Base-by-base conservation (phyloP, 495 filamentous ascomycete species). In the Daldinia childiae region DNA sequence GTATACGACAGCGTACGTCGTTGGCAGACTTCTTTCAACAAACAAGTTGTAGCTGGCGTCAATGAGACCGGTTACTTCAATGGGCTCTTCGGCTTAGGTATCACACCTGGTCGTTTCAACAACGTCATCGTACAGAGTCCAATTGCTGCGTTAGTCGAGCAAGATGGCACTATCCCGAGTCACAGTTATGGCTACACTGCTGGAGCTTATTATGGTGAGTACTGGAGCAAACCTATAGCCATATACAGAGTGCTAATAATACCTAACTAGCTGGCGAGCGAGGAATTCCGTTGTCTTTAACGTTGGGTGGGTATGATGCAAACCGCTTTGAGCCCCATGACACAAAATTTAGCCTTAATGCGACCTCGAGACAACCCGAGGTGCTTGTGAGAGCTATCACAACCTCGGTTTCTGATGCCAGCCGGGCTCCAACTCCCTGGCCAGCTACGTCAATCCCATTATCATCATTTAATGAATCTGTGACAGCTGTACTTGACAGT, bases 121-220 rank as follows among this genome's bases (percentile, higher is more conserved):
- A 48, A 71, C 27, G 79, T 79, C 43, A 62, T 81, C n/a, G 76
- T 68, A n/a, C 69, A 78, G 39, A 75, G 73, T 32, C 76, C 78
- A 11, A 66, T 79, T 30, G 71, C 83, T 3, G 78, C 82, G 29
- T 72, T 90, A 45, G 84, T 86, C 36, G 78, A 87, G 58, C 77
- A 82, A 43, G 77, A 81, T 57, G 85, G 85, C 30, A 67, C 65
- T 1, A 88, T 90, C 61, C 86, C 88, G 27, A 90, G 87, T 58
- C 81, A 89, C 48, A 88, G 84, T 68, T 91, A 89, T 72, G 89
- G 88, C 52, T 91, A 88, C 72, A 91, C 90, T 6, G 88, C 90
- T 48, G 90, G 90, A 2, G 89, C 88, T 41, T 84, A 86, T 61
- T 90, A 91, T 72, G 83, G 88, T 83, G 70, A 76, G 79, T 21